Percentiles rank a stretch among this genome's conserved stretches.
Evolutionary conservation across 148 eudicot genomes (phyloP).

Genomic region (Nyssa sinensis): DNA sequence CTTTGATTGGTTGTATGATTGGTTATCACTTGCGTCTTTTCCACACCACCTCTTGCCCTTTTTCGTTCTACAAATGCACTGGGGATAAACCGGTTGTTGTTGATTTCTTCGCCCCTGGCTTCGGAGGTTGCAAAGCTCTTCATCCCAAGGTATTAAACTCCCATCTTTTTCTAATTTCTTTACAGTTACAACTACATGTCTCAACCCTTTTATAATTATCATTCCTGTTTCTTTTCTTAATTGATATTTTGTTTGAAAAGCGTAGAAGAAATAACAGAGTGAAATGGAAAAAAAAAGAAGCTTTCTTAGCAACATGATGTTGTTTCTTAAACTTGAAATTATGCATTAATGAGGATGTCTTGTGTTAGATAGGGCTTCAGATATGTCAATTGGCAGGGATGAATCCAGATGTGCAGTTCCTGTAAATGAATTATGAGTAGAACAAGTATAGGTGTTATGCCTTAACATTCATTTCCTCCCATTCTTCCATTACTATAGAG

Average conservation of each 20-base stretch:
- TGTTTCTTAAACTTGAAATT: too few species aligned
- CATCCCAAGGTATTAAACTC: conserved; percentile 69
- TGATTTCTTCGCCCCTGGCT: conserved; percentile 84
- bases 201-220: too few species aligned
- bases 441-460: conserved; percentile 84
- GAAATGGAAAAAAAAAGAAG: background rate
- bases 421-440: conserved; percentile 77
- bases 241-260: background rate
- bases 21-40: too few species aligned
- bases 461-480: conserved; percentile 87
- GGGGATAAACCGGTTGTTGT: conserved; percentile 73
- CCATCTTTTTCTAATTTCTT: background rate
- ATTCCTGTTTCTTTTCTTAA: too few species aligned
- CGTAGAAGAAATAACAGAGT: background rate
- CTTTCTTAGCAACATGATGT: too few species aligned
- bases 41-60: too few species aligned
- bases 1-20: too few species aligned
- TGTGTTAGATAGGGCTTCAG: conserved; percentile 33
- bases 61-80: too few species aligned
- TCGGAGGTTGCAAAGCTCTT: conserved; percentile 88
- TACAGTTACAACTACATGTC: too few species aligned
- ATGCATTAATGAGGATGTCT: background rate
- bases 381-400: conserved; percentile 79
- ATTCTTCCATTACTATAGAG: conserved; percentile 84
- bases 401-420: conserved; percentile 82